A percentile compares a stretch with the other conserved stretches of the same genome.
phyloP scores from a whole-genome alignment of 345 rosid genomes.

The Salix brachista region DNA sequence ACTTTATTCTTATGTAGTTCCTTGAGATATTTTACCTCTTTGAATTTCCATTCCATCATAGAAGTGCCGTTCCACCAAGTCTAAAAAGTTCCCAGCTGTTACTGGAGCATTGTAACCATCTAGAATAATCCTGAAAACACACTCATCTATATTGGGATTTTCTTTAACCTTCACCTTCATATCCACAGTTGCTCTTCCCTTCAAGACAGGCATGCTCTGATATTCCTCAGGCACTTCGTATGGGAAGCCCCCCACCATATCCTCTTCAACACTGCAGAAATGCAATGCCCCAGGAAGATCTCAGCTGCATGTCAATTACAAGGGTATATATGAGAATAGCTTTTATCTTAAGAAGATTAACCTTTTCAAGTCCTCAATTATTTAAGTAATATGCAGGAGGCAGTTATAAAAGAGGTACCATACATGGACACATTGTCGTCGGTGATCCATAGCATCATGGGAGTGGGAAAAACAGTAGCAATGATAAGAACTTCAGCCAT shows the following conservation, averaged over 20 bases:
- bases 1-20: too few relatives aligned
- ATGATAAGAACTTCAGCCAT: not conserved
- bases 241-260: slow-evolving; percentile 93
- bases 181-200: slow-evolving; percentile 93
- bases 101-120: slow-evolving; percentile 98
- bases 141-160: slow-evolving; percentile 81
- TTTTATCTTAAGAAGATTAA: slow-evolving; percentile 36
- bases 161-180: slow-evolving; percentile 99
- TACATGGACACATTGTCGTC: not conserved
- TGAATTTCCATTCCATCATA: slow-evolving; percentile 99
- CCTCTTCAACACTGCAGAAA: slow-evolving; percentile 99
- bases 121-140: slow-evolving; percentile 80
- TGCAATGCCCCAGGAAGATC: slow-evolving; percentile 99
- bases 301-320: slow-evolving; percentile 99
- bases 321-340: slow-evolving; percentile 62
- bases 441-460: not conserved
- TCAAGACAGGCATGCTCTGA: slow-evolving; percentile 75
- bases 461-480: not conserved
- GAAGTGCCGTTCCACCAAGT: slow-evolving; percentile 86
- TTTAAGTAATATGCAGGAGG: slow-evolving; percentile 9
- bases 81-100: slow-evolving; percentile 90
- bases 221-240: slow-evolving; percentile 89
- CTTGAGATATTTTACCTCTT: slow-evolving; percentile 53
- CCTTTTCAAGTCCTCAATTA: slow-evolving; percentile 23
- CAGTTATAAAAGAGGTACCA: not conserved